Percentiles rank a stretch among this genome's conserved stretches.
phyloP scores from a whole-genome alignment of 2,329 filamentous ascomycete genomes.

The Aspergillus sp. region DNA sequence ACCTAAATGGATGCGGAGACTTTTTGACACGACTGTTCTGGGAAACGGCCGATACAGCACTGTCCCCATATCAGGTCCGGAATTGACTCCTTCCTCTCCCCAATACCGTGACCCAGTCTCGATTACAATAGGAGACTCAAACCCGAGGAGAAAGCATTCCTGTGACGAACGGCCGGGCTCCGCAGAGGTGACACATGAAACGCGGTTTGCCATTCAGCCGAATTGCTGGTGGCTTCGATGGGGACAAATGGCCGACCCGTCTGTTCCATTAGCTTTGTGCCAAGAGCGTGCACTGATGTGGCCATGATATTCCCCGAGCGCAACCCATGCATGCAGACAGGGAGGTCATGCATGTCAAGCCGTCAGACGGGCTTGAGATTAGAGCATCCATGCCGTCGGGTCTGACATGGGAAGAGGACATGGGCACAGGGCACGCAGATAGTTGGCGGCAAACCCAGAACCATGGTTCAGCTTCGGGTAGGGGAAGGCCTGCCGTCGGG shows the following conservation, averaged over 20 bases:
- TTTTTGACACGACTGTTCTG: conserved; percentile 6
- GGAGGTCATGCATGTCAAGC: conserved; percentile 26
- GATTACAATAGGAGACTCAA: background rate
- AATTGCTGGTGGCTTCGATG: background rate
- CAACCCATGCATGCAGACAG: conserved; percentile 17
- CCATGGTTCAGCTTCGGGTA: conserved; percentile 39
- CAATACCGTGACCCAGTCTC: background rate
- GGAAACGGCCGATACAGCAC: background rate
- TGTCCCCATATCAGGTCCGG: background rate
- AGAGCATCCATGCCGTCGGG: conserved; percentile 32
- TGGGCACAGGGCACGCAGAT: conserved; percentile 7
- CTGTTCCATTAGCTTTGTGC: background rate
- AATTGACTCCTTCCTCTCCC: background rate
- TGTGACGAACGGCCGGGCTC: background rate
- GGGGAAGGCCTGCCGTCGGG: conserved; percentile 20
- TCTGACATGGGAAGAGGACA: conserved; percentile 15
- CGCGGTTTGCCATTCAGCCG: background rate
- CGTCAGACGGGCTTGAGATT: conserved; percentile 14
- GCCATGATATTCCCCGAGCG: conserved; percentile 1
- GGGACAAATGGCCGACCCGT: conserved; percentile 2
- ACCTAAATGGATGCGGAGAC: conserved; percentile 17
- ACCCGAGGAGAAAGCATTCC: background rate
- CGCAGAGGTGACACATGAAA: background rate
- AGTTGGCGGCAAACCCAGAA: conserved; percentile 33
- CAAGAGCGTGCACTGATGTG: background rate